Percentiles rank a stretch among this genome's conserved stretches.
Conservation (phyloP, 768 basidiomycete genomes). For the Leccinum imitatum region DNA sequence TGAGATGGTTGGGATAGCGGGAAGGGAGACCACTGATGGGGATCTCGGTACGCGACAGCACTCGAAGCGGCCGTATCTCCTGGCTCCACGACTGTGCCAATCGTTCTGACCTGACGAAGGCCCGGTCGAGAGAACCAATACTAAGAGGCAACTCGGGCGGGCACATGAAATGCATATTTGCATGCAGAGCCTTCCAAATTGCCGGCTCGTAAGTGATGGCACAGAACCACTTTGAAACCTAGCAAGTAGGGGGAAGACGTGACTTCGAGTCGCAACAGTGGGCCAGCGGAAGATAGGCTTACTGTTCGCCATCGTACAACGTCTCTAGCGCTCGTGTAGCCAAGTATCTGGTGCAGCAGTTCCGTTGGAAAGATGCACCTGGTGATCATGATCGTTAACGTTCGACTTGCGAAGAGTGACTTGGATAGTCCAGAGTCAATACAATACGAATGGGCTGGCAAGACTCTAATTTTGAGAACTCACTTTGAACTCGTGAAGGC, state of each 20-base stretch:
- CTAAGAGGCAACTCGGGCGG: neutral
- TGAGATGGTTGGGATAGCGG: neutral
- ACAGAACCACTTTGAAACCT: neutral
- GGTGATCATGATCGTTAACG: neutral
- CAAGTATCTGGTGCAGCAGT: neutral
- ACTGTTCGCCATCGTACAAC: neutral
- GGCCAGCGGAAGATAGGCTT: neutral
- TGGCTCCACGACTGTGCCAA: neutral
- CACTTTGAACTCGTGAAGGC: no score
- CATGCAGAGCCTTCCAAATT: neutral
- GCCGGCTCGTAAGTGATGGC: neutral
- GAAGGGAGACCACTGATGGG: neutral
- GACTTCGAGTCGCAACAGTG: neutral
- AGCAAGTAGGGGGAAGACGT: neutral
- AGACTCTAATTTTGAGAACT: no score
- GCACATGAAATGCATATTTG: neutral
- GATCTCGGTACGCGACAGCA: neutral
- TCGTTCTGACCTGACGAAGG: neutral
- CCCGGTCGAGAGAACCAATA: neutral
- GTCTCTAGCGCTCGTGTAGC: neutral
- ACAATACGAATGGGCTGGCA: no score
- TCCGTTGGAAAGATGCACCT: neutral
- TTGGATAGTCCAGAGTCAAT: no score
- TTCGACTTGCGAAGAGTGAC: neutral
- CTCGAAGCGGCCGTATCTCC: neutral